These are phyloP conservation scores for Amanita rimosa DNA, from an alignment of 768 basidiomycete genomes.

Conservation along the genomic window DNA sequence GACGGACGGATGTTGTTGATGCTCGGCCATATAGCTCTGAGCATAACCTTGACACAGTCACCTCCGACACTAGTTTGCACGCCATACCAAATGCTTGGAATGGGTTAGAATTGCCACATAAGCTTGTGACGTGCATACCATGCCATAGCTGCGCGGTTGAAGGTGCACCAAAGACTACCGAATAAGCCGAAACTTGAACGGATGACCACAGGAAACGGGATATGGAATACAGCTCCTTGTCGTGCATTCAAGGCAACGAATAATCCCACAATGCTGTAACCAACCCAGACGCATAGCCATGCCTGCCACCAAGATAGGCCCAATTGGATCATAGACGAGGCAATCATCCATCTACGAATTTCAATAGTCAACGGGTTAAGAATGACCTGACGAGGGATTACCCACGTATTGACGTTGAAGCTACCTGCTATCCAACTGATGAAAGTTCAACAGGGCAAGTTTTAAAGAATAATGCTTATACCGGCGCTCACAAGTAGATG, in stretches of 20 bases:
- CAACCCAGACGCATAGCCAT: constrained; percentile 71
- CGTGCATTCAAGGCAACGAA: constrained; percentile 73
- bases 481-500: constrained; percentile 42
- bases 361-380: not conserved
- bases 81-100: constrained; percentile 60
- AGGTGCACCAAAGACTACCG: constrained; percentile 70
- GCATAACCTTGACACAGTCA: constrained; percentile 60
- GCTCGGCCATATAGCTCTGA: constrained; percentile 69
- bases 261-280: constrained; percentile 45
- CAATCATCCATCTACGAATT: constrained; percentile 56
- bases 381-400: not conserved
- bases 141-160: constrained; percentile 64
- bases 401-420: constrained; percentile 70
- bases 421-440: constrained; percentile 69
- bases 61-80: constrained; percentile 78
- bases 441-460: constrained; percentile 6
- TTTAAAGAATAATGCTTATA: too few species aligned
- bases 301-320: constrained; percentile 80
- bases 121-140: constrained; percentile 33
- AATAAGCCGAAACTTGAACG: constrained; percentile 73
- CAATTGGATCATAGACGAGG: constrained; percentile 60
- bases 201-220: constrained; percentile 67
- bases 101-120: too few species aligned
- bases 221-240: constrained; percentile 66
- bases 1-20: constrained; percentile 52